Evolutionary conservation across 768 basidiomycete genomes (phyloP).

Genomic region (Trametes cingulata): DNA sequence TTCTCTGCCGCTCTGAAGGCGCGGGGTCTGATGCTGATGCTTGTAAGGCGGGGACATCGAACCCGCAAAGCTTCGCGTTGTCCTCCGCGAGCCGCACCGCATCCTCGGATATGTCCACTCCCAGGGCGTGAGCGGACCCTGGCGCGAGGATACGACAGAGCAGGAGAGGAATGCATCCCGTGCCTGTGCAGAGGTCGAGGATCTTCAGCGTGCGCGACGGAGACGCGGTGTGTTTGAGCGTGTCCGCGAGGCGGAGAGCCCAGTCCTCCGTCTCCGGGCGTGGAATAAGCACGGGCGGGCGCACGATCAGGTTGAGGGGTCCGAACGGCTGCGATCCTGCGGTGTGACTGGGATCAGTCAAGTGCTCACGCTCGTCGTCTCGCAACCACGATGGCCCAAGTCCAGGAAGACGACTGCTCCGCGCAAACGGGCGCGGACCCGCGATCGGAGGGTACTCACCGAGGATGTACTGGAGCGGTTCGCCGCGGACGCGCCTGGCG

Average conservation of each 20-base stretch:
- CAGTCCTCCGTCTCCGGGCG: slow-evolving; percentile 94
- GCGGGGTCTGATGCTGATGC: too few species aligned
- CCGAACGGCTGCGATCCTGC: slow-evolving; percentile 88
- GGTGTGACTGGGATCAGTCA: not conserved
- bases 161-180: slow-evolving; percentile 89
- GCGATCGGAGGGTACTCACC: slow-evolving; percentile 51
- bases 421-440: not conserved
- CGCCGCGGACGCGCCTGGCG: slow-evolving; percentile 58
- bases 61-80: slow-evolving; percentile 39
- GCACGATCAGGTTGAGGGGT: slow-evolving; percentile 67
- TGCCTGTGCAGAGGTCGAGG: slow-evolving; percentile 91
- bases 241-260: slow-evolving; percentile 60
- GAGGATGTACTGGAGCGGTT: slow-evolving; percentile 90
- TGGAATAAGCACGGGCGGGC: slow-evolving; percentile 87
- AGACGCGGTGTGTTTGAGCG: slow-evolving; percentile 36
- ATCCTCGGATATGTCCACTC: slow-evolving; percentile 65
- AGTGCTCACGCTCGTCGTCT: not conserved
- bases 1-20: slow-evolving; percentile 7
- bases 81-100: slow-evolving; percentile 54
- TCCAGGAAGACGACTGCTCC: not conserved
- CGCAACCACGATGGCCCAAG: too few species aligned
- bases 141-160: slow-evolving; percentile 66
- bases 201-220: slow-evolving; percentile 41
- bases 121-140: slow-evolving; percentile 55
- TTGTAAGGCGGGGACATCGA: slow-evolving; percentile 12